Evolutionary conservation across 2,329 filamentous ascomycete genomes (phyloP).

Genomic region (Neonectria magnoliae): DNA sequence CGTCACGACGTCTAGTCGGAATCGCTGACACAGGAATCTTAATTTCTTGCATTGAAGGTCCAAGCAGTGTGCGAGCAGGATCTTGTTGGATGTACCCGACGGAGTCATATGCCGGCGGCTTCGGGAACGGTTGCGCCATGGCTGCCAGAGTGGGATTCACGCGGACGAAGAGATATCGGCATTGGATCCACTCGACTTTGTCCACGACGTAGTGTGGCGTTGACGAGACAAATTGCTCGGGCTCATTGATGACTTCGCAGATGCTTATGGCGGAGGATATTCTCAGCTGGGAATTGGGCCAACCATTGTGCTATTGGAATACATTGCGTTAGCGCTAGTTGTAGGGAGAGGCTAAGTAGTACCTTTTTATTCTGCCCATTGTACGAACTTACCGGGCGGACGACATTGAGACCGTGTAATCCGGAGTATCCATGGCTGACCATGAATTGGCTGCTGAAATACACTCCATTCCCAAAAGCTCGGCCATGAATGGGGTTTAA

Average conservation of each 20-base stretch:
- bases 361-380: no score
- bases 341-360: no score
- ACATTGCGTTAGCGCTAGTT: constrained; percentile 8
- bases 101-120: neutral
- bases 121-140: constrained; percentile 20
- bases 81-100: constrained; percentile 44
- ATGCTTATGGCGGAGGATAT: constrained; percentile 72
- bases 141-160: constrained; percentile 28
- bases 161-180: constrained; percentile 78
- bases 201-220: constrained; percentile 76
- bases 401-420: no score
- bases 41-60: neutral
- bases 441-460: constrained; percentile 66
- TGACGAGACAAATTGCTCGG: constrained; percentile 65
- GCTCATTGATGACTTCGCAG: constrained; percentile 85
- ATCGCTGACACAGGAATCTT: constrained; percentile 44
- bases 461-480: constrained; percentile 81
- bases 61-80: constrained; percentile 24
- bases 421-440: constrained; percentile 28
- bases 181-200: constrained; percentile 87
- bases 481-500: constrained; percentile 71
- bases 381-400: neutral
- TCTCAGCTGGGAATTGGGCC: constrained; percentile 74
- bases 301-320: constrained; percentile 46
- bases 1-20: constrained; percentile 32